Evolutionary conservation across 2,329 filamentous ascomycete genomes (phyloP).

Genomic region (Colletotrichum falcatum): DNA sequence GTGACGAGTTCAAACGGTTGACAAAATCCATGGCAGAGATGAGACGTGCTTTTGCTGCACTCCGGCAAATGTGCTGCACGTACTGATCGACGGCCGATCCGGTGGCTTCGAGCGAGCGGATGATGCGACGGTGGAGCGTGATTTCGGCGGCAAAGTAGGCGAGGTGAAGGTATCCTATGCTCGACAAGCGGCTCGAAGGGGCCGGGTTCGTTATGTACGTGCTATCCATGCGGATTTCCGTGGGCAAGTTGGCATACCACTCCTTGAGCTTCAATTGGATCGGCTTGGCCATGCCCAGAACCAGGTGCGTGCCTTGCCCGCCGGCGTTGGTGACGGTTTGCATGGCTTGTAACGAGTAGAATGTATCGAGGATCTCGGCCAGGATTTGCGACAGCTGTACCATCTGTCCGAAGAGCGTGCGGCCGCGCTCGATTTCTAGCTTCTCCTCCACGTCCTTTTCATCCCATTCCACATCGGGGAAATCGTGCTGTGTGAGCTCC

Average conservation of each 20-base stretch:
- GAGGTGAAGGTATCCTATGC: conserved; percentile 84
- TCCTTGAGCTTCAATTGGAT: conserved; percentile 86
- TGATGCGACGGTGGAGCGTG: conserved; percentile 89
- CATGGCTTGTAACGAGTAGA: conserved; percentile 84
- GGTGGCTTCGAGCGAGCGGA: conserved; percentile 75
- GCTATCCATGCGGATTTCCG: conserved; percentile 74
- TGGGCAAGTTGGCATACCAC: conserved; percentile 80
- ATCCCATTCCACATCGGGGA: conserved; percentile 77
- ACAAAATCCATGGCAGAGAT: conserved; percentile 98
- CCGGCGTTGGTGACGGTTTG: conserved; percentile 75
- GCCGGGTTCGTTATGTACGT: conserved; percentile 56
- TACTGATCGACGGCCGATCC: conserved; percentile 74
- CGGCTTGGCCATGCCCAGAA: conserved; percentile 81
- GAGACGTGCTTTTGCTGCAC: conserved; percentile 90
- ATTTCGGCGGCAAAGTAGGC: conserved; percentile 96
- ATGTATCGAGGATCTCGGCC: conserved; percentile 83
- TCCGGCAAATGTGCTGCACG: conserved; percentile 91
- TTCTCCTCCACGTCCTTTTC: conserved; percentile 72
- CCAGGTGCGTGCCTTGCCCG: conserved; percentile 76
- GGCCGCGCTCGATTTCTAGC: conserved; percentile 74
- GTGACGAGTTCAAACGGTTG: conserved; percentile 87
- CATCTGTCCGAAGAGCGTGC: conserved; percentile 80
- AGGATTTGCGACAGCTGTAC: conserved; percentile 80
- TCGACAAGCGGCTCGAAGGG: conserved; percentile 63
- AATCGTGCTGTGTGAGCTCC: conserved; percentile 73